Base-by-base conservation (phyloP, 1,284 basidiomycete species). In the Melampsora americana region DNA sequence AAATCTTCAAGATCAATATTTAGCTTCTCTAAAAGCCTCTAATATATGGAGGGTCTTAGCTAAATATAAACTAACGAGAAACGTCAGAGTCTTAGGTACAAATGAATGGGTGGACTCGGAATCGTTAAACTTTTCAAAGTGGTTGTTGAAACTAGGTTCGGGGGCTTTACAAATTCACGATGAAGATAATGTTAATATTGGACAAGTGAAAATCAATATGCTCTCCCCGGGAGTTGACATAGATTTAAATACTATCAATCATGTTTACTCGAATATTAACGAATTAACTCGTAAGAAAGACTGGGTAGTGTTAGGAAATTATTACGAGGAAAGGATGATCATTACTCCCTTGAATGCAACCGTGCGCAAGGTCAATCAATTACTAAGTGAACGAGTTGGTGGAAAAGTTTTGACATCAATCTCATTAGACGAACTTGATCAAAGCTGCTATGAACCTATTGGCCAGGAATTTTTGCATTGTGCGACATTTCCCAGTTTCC, bases 341-440 rank as follows among this genome's bases (percentile, higher is more conserved):
- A 35, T 35, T 5, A 35, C 35, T 5, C 35, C 35, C 3, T 35
- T 35, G 9, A 35, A 35, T 9, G 9, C 3, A 3, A 35, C 35
- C 9, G 35, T 35, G 5, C 20, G 20, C 4, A 4, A 5, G 26
- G 18, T 56, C 14, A 20, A 56, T 6, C 26, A 12, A 6, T 5
- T 26, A 56, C 14, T 20, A 16, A 20, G 26, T 16, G 20, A 56
- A 12, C 3, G 26, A 26, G 14, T 56, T 35, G 35, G 35, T 5
- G 35, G 35, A 3, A 9, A 35, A 35, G 35, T 35, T 3, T 5
- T 5, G 35, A 23, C 9, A 1, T 56, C 32, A 26, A 69, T 16
- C 20, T 69, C 67, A 1, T 32, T 69, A 23, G 67, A 69, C 23
- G 20, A 14, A 26, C 26, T 42, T 9, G 35, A 69, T 32, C 18